Conservation (phyloP, 2,329 filamentous ascomycete genomes). For the Zymoseptoria pseudotritici region DNA sequence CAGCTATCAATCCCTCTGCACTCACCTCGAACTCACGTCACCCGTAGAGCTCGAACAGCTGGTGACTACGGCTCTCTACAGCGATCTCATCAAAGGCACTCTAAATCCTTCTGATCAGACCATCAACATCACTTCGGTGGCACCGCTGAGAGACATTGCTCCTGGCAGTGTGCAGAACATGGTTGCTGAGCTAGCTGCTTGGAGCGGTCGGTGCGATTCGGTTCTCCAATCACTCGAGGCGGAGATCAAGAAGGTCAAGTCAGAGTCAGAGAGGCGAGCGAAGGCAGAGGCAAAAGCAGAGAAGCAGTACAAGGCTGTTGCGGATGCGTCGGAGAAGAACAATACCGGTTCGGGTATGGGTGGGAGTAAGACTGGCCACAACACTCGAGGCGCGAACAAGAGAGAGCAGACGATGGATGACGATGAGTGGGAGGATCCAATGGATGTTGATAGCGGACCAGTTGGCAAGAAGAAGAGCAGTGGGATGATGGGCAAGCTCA, state of each 20-base stretch:
- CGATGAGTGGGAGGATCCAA: constrained; percentile 25
- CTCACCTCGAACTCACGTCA: constrained; percentile 58
- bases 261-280: constrained; percentile 35
- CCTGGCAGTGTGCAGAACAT: constrained; percentile 65
- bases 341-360: constrained; percentile 3
- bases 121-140: constrained; percentile 71
- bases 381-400: constrained; percentile 10
- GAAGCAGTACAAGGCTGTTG: constrained; percentile 31
- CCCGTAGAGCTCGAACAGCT: constrained; percentile 72
- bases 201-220: constrained; percentile 69
- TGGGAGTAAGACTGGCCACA: constrained; percentile 5
- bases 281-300: constrained; percentile 37
- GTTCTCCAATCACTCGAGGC: constrained; percentile 68
- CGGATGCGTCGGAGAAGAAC: constrained; percentile 18
- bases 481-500: background rate
- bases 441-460: constrained; percentile 27
- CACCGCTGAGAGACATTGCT: constrained; percentile 77
- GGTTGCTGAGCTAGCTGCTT: constrained; percentile 60
- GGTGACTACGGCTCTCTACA: constrained; percentile 81
- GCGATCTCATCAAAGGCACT: constrained; percentile 70
- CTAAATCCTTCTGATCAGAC: constrained; percentile 70
- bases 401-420: constrained; percentile 19
- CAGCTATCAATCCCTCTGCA: constrained; percentile 63
- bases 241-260: constrained; percentile 62
- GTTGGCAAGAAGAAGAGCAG: constrained; percentile 14